These are phyloP conservation scores for Raffaelea arxii DNA, from an alignment of 2,329 filamentous ascomycete species.

Conservation along the genomic window DNA sequence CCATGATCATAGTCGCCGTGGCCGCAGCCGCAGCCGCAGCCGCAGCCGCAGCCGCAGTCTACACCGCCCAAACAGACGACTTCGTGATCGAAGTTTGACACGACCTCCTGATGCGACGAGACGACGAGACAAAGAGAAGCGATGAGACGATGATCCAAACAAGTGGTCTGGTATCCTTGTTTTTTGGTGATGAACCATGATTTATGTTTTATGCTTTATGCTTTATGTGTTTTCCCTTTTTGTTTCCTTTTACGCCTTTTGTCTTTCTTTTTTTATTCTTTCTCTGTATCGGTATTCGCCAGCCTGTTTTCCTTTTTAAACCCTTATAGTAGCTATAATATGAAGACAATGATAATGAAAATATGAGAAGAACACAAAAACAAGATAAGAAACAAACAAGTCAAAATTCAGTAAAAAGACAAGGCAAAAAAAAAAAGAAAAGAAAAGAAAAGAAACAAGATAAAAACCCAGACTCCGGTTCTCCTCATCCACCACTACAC, in stretches of 20 bases:
- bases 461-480: neutral
- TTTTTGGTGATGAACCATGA: no score
- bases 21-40: neutral
- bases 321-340: no score
- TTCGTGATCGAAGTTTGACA: no score
- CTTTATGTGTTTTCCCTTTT: neutral
- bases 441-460: neutral
- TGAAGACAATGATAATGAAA: no score
- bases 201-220: no score
- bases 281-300: neutral
- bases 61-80: no score
- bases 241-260: neutral
- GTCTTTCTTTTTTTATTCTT: neutral
- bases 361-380: no score
- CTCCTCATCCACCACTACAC: neutral
- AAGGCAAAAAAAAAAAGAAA: neutral
- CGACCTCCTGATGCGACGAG: no score
- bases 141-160: neutral
- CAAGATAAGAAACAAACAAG: no score
- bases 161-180: neutral
- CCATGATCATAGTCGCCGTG: neutral
- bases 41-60: neutral
- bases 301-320: neutral
- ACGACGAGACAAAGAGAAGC: no score
- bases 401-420: neutral